phyloP scores from a whole-genome alignment of 148 eudicot genomes.

The Rhododendron ovatum region DNA sequence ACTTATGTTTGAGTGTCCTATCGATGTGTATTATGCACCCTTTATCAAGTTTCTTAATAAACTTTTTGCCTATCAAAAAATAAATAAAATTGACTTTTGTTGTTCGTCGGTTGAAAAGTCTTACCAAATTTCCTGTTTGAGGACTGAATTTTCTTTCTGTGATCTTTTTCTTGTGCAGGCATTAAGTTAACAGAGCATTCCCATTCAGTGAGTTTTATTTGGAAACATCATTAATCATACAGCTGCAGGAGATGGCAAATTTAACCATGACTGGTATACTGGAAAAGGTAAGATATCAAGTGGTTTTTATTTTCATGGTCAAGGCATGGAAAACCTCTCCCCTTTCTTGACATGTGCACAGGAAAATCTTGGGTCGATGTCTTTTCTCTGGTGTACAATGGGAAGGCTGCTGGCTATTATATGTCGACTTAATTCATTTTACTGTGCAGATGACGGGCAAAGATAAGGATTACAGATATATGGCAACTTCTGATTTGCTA shows the following conservation, averaged over 20 bases:
- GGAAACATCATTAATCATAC: not conserved
- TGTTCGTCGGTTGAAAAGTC: not conserved
- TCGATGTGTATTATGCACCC: not conserved
- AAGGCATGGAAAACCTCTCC: not conserved
- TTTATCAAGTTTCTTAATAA: too few species aligned
- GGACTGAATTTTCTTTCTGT: not conserved
- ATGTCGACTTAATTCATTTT: not conserved
- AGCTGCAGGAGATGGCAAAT: constrained; percentile 55
- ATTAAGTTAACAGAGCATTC: not conserved
- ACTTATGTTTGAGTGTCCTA: not conserved
- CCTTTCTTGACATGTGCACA: not conserved
- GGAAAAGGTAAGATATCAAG: constrained; percentile 61
- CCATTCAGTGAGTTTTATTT: not conserved
- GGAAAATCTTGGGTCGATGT: not conserved
- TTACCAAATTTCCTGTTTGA: not conserved
- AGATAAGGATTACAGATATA: constrained; percentile 89
- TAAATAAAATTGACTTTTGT: not conserved
- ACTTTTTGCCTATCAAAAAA: too few species aligned
- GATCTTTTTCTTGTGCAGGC: constrained; percentile 12
- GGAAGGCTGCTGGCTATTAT: not conserved
- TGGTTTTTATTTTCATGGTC: not conserved
- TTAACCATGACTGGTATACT: constrained; percentile 65
- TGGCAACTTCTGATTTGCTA: constrained; percentile 98
- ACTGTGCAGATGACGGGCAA: constrained; percentile 71
- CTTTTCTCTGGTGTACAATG: not conserved